Evolutionary conservation across 768 basidiomycete species (phyloP).

Genomic region (Tremella fuciformis): DNA sequence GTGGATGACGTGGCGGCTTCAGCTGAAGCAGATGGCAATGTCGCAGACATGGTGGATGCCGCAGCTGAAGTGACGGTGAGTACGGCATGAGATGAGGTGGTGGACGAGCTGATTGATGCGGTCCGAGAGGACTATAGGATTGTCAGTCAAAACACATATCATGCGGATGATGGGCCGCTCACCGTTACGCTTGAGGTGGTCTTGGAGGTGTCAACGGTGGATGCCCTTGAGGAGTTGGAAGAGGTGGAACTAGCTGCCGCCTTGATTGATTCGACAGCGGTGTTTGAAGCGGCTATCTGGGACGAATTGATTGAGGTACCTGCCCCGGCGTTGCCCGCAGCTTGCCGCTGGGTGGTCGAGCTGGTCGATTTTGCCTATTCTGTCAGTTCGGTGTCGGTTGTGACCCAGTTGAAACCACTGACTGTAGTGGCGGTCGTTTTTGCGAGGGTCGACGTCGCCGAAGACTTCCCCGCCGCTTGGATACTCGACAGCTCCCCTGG

Average conservation of each 20-base stretch:
- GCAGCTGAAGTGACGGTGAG: constrained; percentile 19
- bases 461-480: constrained; percentile 11
- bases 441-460: background rate
- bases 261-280: background rate
- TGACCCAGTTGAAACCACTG: background rate
- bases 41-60: constrained; percentile 11
- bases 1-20: constrained; percentile 13
- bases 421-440: constrained; percentile 12
- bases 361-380: background rate
- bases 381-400: background rate
- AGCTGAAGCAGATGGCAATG: constrained; percentile 11
- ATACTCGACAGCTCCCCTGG: constrained; percentile 16
- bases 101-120: constrained; percentile 15
- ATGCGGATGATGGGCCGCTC: background rate
- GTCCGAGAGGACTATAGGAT: background rate
- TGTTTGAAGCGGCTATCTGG: background rate
- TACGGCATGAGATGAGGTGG: constrained; percentile 16
- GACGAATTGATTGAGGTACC: constrained; percentile 2
- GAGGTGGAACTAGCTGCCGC: background rate
- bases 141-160: too few species aligned
- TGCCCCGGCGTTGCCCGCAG: constrained; percentile 1
- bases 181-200: constrained; percentile 13
- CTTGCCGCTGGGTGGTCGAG: background rate
- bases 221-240: background rate
- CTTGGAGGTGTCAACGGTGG: constrained; percentile 11